These are phyloP conservation scores for Quercus glauca DNA, from an alignment of 306 rosid genomes.

Conservation along the genomic window DNA sequence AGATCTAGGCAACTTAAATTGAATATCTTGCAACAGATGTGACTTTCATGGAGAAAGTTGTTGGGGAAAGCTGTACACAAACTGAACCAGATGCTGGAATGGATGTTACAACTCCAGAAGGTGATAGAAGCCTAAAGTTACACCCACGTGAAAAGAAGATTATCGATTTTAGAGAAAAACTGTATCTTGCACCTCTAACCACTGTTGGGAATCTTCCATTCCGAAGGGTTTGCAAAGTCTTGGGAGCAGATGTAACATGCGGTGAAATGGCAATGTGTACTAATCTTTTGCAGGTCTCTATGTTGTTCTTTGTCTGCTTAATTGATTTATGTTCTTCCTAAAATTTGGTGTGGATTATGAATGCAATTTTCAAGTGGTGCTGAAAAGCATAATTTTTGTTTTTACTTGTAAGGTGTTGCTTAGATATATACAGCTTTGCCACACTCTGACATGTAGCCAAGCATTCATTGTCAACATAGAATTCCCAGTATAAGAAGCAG, in stretches of 20 bases:
- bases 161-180: constrained; percentile 78
- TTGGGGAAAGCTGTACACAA: constrained; percentile 28
- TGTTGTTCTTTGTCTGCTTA: constrained; percentile 20
- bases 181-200: constrained; percentile 95
- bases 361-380: not conserved
- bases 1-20: constrained; percentile 17
- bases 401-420: not conserved
- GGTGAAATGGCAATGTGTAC: constrained; percentile 99
- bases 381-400: not conserved
- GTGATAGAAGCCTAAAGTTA: constrained; percentile 57
- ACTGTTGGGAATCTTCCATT: constrained; percentile 98
- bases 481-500: not conserved
- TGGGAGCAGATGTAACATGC: constrained; percentile 89
- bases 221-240: constrained; percentile 89
- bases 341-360: not conserved
- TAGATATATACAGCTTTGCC: not conserved
- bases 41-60: constrained; percentile 28
- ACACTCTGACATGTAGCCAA: not conserved
- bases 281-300: constrained; percentile 82
- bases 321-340: not conserved
- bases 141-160: constrained; percentile 85
- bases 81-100: constrained; percentile 41
- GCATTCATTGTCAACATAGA: not conserved
- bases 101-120: constrained; percentile 39
- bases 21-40: constrained; percentile 34